These are phyloP conservation scores for Fagopyrum tataricum DNA, from an alignment of 148 eudicot species.

Conservation along the genomic window DNA sequence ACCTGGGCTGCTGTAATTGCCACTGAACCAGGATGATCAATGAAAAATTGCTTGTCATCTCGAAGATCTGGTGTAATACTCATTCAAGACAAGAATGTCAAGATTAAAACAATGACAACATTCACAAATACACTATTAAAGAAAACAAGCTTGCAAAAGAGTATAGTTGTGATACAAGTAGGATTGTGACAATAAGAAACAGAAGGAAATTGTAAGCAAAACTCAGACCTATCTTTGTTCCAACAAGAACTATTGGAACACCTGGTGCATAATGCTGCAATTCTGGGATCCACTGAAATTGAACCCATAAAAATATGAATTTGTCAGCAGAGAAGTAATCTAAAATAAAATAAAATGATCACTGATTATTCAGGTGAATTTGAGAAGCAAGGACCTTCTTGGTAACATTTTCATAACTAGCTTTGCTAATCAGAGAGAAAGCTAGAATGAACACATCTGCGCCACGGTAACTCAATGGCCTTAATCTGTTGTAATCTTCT, in stretches of 20 bases:
- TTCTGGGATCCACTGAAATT: slow-evolving; percentile 76
- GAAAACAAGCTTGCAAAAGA: neutral
- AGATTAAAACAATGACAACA: neutral
- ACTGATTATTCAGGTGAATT: neutral
- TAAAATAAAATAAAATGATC: neutral
- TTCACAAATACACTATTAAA: neutral
- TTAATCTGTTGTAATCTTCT: slow-evolving; percentile 56
- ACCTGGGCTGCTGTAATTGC: slow-evolving; percentile 73
- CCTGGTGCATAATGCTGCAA: slow-evolving; percentile 83
- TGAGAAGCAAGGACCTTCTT: slow-evolving; percentile 34
- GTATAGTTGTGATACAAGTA: neutral
- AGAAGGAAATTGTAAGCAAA: neutral
- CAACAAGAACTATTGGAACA: slow-evolving; percentile 77
- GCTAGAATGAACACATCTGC: slow-evolving; percentile 59
- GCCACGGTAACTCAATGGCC: slow-evolving; percentile 63
- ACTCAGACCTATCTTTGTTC: slow-evolving; percentile 70
- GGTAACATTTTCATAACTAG: slow-evolving; percentile 55
- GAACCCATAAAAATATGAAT: slow-evolving; percentile 15
- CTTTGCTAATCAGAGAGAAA: slow-evolving; percentile 55
- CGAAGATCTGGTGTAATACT: slow-evolving; percentile 53
- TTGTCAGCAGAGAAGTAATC: slow-evolving; percentile 9
- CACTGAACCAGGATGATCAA: slow-evolving; percentile 72
- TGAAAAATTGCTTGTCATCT: slow-evolving; percentile 70
- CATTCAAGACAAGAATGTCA: neutral
- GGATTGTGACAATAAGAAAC: neutral